Evolutionary conservation across 1,284 basidiomycete species (phyloP).

Genomic region (Stereum hirsutum): DNA sequence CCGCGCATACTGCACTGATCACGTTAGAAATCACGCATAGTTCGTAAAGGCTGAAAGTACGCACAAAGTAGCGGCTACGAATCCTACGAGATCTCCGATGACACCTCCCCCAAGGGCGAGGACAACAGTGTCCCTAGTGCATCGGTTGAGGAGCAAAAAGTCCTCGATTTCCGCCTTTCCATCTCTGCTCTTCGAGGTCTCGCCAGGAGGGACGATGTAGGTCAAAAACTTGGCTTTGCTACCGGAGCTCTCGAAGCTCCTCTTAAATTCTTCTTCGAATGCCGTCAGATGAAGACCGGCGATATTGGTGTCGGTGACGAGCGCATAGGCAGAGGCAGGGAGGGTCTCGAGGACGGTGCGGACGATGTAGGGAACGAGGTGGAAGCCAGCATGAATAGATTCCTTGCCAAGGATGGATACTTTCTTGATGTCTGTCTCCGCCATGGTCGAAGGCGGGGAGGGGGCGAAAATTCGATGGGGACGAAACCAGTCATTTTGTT

Average conservation of each 20-base stretch:
- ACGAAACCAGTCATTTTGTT: not conserved
- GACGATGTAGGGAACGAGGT: constrained; percentile 82
- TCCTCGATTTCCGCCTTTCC: constrained; percentile 95
- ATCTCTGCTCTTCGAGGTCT: constrained; percentile 85
- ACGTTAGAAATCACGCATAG: constrained; percentile 1
- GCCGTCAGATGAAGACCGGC: constrained; percentile 67
- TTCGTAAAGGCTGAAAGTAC: constrained; percentile 20
- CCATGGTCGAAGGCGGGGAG: constrained; percentile 14
- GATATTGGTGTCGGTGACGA: constrained; percentile 90
- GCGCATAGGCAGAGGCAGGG: constrained; percentile 83
- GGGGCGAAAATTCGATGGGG: not conserved
- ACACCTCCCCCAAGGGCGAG: constrained; percentile 95
- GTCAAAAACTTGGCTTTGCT: constrained; percentile 64
- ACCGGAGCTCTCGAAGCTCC: constrained; percentile 25
- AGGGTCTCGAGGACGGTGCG: constrained; percentile 68
- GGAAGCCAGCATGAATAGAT: constrained; percentile 88
- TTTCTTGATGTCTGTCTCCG: constrained; percentile 38
- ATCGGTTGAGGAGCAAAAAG: constrained; percentile 81
- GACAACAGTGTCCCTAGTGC: constrained; percentile 90
- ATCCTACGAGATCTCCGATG: constrained; percentile 93
- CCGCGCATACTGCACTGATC: constrained; percentile 63
- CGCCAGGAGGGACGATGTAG: constrained; percentile 82
- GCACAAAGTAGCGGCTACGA: constrained; percentile 97
- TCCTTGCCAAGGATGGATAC: constrained; percentile 85
- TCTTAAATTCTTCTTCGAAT: constrained; percentile 63